Evolutionary conservation across 805 yeast species (phyloP), one percentile per base, ranked within the genome.

Genomic region (Ogataea pignaliae): DNA sequence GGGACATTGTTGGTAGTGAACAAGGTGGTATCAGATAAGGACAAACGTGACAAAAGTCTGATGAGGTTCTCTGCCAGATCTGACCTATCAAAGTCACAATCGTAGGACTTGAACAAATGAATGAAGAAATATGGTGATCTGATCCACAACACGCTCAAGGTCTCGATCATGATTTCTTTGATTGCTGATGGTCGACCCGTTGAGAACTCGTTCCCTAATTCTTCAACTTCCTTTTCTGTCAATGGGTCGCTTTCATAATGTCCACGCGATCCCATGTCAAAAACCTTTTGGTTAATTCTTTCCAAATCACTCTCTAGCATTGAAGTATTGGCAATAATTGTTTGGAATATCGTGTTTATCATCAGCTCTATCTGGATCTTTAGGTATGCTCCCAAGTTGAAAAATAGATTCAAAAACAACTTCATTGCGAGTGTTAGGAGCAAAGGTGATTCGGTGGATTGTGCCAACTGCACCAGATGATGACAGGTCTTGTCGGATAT

Each of bases 1-100:
- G 99, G 98, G 1, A 91, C 95, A 55, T 78, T 83, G 34, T 85
- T 87, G 0, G 96, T 86, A 0, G 95, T 83, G 54, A 75, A 70
- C 10, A 73, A 55, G 0, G 97, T 95, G 10, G 91, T 77, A 57
- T 89, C 96, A 0, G 98, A 95, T 36, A 88, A 75, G 0, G 97
- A 83, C 29, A 89, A 69, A 41, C 84, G 77, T 42, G 95, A 81
- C 42, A 93, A 71, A 37, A 84, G 77, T 37, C 84, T 84, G 35
- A 93, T 61, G 26, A 87, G 66, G 33, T 79, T 76, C 17, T 75
- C 75, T 13, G 91, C 75, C 44, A 95, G 65, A 60, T 93, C 97
- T 2, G 83, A 74, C 52, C 91, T 79, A 47, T 88, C 95, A 51
- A 88, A 81, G 58, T 88, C 91, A 64, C 98, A 91, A 62, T 93